Base-by-base conservation (phyloP, 2,329 filamentous ascomycete genomes). In the Huntiella savannae region DNA sequence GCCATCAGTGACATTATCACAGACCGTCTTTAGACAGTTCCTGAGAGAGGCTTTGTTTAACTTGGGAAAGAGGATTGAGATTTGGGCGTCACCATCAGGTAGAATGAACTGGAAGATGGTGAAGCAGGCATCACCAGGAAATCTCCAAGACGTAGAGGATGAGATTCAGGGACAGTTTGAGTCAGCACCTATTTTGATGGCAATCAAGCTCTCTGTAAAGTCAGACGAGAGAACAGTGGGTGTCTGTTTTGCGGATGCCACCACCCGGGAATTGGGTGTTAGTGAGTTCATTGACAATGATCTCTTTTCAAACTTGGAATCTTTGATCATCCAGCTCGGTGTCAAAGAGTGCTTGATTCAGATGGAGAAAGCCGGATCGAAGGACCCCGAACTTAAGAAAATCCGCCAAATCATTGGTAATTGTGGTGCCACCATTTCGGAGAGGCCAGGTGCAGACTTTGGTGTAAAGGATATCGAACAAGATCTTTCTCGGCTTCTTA, bases 261-360 rank as follows among this genome's bases (percentile, higher is more conserved):
- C 85, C 53, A 88, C 96, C 19, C 74, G 91, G 44, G 91, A 98
- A 65, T 71, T 98, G 2, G 91, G 91, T 6, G 86, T 98, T 46
- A 94, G 84, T 67, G 92, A 98, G 59, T 98, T 98, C 53, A 73
- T 94, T n/a, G 91, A 98, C 68, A 98, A 96, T 57, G 91, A 98
- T 58, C 70, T 95, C 7, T 98, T 92, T 65, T 96, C 88, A 45
- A 98, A 98, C 60, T 92, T 98, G 54, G 91, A 98, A 63, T 86
- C 87, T 3, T 70, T 98, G 13, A 74, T 98, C 45, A 98, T 98
- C 53, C 92, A 98, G 59, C 75, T 98, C 3, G 91, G 91, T 4
- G 85, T 95, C 15, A 91, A 86, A 58, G 91, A 98, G 60, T 95
- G 87, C 56, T 65, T 98, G 28, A 63, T 98, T n/a, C 81, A 85